phyloP scores from a whole-genome alignment of 345 rosid genomes.

The Euphorbia tirucalli region DNA sequence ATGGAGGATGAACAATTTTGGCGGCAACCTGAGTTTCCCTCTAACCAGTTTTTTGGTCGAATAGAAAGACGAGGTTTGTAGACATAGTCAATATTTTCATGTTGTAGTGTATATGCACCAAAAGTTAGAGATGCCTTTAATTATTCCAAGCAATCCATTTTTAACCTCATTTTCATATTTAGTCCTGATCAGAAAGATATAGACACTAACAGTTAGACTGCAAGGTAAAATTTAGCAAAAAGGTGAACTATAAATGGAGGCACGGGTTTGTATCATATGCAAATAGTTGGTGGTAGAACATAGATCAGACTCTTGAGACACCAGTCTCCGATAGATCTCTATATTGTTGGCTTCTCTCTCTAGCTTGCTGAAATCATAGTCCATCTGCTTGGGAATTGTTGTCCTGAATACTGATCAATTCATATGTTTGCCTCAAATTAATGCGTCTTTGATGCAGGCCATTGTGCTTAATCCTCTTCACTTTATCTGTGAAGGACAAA shows the following conservation, averaged over 20 bases:
- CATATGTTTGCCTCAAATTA: background rate
- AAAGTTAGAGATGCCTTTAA: constrained; percentile 27
- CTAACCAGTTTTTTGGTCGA: constrained; percentile 30
- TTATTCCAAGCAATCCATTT: constrained; percentile 26
- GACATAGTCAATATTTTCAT: constrained; percentile 24
- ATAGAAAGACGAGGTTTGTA: constrained; percentile 49
- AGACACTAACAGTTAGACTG: constrained; percentile 22
- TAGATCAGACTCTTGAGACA: background rate
- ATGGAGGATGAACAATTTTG: constrained; percentile 41
- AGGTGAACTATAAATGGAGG: constrained; percentile 25
- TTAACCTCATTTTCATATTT: constrained; percentile 21
- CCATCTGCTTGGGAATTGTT: background rate
- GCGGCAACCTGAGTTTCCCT: constrained; percentile 34
- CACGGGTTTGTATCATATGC: constrained; percentile 5
- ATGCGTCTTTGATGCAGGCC: constrained; percentile 2
- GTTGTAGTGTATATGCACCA: constrained; percentile 29
- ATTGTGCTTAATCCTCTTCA: background rate
- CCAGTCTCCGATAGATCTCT: background rate
- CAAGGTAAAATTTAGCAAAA: constrained; percentile 16
- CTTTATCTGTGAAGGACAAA: background rate
- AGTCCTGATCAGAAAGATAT: constrained; percentile 23
- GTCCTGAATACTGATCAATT: background rate
- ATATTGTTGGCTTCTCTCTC: constrained; percentile 14
- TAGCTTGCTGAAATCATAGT: constrained; percentile 6
- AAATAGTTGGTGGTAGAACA: constrained; percentile 10